Base-by-base conservation (phyloP, 176 grass and related monocot genomes). In the Areca catechu region DNA sequence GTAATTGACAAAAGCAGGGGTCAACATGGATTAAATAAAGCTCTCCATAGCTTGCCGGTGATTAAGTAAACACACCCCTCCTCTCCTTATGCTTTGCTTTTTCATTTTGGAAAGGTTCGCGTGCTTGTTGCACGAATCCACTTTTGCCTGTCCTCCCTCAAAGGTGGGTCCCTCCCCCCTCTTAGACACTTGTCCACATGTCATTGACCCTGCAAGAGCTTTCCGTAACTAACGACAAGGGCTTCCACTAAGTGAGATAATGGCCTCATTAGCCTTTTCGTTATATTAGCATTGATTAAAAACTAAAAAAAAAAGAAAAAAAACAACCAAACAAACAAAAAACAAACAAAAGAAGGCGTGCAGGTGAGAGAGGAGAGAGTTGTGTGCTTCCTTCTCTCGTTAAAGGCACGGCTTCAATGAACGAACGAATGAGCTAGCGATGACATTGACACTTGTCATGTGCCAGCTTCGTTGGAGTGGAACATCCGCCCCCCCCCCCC, bases 21-120 rank as follows among this genome's bases (percentile, higher is more conserved):
- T 61, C 59, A 61, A 61, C 28, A 47, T 47, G 59, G 18, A 47
- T 21, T 61, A 61, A 59, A 61, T 60, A 43, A 61, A 61, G 59
- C 24, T 28, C 30, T 17, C 24, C n/a, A 15, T 20, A 47, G 19
- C n/a, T 61, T 61, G 59, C 59, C 29, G 14, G 28, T 20, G 18
- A 47, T 61, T 20, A 61, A 61, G n/a, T 48, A 61, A 61, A 61
- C 59, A 47, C 6, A 37, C 14, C 18, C 24, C 4, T 4, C 24
- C 10, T 61, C 16, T 19, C 19, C 24, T 60, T 3, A 43, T n/a
- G 15, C 19, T 7, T 61, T 19, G n/a, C 30, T 47, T 61, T 20
- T 61, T 24, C 25, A 61, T 61, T 47, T 47, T 61, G 59, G 59
- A 61, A 61, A 34, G 16, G 19, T 7, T 48, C 18, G 28, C 18